These are phyloP conservation scores for Rhododendron williamsianum DNA, from an alignment of 148 eudicot species.

Conservation along the genomic window DNA sequence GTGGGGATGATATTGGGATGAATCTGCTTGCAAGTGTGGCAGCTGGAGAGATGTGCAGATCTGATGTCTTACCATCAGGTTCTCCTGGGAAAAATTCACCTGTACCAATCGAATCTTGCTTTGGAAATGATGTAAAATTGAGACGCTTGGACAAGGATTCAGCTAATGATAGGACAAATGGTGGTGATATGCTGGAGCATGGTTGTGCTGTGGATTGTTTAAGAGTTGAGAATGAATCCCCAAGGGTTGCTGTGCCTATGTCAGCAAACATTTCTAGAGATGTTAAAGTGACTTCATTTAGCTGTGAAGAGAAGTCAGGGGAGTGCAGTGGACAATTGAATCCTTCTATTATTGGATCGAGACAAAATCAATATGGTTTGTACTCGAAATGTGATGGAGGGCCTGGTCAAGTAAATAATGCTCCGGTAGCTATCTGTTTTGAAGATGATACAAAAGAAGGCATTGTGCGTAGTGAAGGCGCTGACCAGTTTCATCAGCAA, in stretches of 20 bases:
- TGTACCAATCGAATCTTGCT: slow-evolving; percentile 23
- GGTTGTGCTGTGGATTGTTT: slow-evolving; percentile 1
- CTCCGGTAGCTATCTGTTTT: slow-evolving; percentile 9
- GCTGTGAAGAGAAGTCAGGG: slow-evolving; percentile 12
- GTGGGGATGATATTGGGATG: slow-evolving; percentile 85
- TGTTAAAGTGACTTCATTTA: slow-evolving; percentile 7
- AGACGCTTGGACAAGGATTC: slow-evolving; percentile 19
- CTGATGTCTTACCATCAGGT: slow-evolving; percentile 40
- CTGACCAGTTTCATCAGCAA: slow-evolving; percentile 10
- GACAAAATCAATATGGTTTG: neutral
- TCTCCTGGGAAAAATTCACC: slow-evolving; percentile 45
- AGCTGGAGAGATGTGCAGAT: slow-evolving; percentile 65
- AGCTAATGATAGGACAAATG: slow-evolving; percentile 12
- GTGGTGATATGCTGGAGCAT: slow-evolving; percentile 7
- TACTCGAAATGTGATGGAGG: neutral
- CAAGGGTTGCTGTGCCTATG: slow-evolving; percentile 8
- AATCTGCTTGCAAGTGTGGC: slow-evolving; percentile 96
- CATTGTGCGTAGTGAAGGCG: neutral
- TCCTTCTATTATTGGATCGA: slow-evolving; percentile 1
- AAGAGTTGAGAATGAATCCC: slow-evolving; percentile 7
- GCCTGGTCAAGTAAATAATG: slow-evolving; percentile 10
- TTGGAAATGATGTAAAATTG: slow-evolving; percentile 23
- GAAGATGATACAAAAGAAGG: slow-evolving; percentile 16
- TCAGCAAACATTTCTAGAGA: slow-evolving; percentile 10
- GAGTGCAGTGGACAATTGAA: slow-evolving; percentile 4